Conservation (phyloP, 2,329 filamentous ascomycete species). For the Aspergillus tanneri region DNA sequence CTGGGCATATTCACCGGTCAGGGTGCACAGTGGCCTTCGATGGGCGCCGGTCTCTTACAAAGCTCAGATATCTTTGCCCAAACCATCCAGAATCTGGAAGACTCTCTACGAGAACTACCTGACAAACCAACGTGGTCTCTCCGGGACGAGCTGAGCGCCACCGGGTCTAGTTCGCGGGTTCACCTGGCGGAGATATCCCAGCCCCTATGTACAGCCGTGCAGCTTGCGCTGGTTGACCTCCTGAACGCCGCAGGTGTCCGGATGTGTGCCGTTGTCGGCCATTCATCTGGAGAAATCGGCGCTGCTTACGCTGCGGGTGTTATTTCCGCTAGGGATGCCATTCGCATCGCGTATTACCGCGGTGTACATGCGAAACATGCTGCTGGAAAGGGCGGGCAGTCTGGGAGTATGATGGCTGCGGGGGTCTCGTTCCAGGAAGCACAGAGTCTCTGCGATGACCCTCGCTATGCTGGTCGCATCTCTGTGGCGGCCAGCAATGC, state of each 20-base stretch:
- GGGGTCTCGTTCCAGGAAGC: slow-evolving; percentile 28
- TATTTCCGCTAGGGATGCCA: slow-evolving; percentile 44
- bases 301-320: slow-evolving; percentile 53
- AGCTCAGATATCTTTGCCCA: slow-evolving; percentile 10
- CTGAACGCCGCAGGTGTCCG: slow-evolving; percentile 32
- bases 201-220: slow-evolving; percentile 26
- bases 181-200: slow-evolving; percentile 27
- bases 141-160: slow-evolving; percentile 19
- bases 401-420: slow-evolving; percentile 36
- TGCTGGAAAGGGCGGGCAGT: slow-evolving; percentile 4
- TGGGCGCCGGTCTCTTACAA: slow-evolving; percentile 24
- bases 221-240: slow-evolving; percentile 29
- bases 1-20: slow-evolving; percentile 25
- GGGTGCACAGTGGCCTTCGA: slow-evolving; percentile 29
- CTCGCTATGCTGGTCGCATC: slow-evolving; percentile 22
- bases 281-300: slow-evolving; percentile 54
- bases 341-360: slow-evolving; percentile 49
- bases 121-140: slow-evolving; percentile 25
- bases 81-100: slow-evolving; percentile 19
- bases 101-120: slow-evolving; percentile 18
- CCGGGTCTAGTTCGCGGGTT: slow-evolving; percentile 18
- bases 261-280: slow-evolving; percentile 45
- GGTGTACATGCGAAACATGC: slow-evolving; percentile 29
- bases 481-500: slow-evolving; percentile 38
- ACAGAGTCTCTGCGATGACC: slow-evolving; percentile 8